Percentiles rank a stretch among this genome's conserved stretches.
Conservation (phyloP, 495 filamentous ascomycete species). For the Copromyces sp. region DNA sequence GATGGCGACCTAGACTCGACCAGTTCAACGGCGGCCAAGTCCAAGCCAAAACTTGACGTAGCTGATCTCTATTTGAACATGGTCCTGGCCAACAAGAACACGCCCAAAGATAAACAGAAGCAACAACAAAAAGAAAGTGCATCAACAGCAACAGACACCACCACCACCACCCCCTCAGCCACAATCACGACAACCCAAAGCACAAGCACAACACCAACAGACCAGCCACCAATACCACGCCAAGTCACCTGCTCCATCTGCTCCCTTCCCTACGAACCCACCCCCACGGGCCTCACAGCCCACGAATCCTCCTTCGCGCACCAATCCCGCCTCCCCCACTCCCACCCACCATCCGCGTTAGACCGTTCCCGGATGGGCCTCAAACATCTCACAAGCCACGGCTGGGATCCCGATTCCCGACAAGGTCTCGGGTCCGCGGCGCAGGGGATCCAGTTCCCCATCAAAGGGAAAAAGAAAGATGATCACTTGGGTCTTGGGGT, state of each 20-base stretch:
- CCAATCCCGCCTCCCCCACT: slow-evolving; percentile 70
- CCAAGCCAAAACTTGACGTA: slow-evolving; percentile 28
- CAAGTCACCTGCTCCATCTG: slow-evolving; percentile 22
- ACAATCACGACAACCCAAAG: background rate
- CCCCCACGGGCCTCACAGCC: slow-evolving; percentile 18
- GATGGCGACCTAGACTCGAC: slow-evolving; percentile 36
- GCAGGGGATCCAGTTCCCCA: slow-evolving; percentile 64
- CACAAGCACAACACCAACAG: background rate
- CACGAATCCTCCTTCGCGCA: slow-evolving; percentile 73
- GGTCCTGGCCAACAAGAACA: slow-evolving; percentile 42
- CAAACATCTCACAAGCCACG: slow-evolving; percentile 61
- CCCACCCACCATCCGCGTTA: slow-evolving; percentile 73
- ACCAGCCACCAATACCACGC: background rate
- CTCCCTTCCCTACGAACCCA: slow-evolving; percentile 22
- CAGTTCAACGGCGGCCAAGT: slow-evolving; percentile 4
- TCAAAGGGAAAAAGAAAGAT: slow-evolving; percentile 63
- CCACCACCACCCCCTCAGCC: background rate
- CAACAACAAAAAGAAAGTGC: background rate
- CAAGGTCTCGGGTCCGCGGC: slow-evolving; percentile 59
- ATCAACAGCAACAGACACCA: slow-evolving; percentile 9
- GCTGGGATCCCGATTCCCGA: slow-evolving; percentile 80
- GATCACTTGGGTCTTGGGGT: slow-evolving; percentile 65
- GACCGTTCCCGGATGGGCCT: slow-evolving; percentile 73
- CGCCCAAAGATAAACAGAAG: background rate
- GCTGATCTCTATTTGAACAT: slow-evolving; percentile 62